These are phyloP conservation scores for Colletotrichum plurivorum DNA, from an alignment of 2,329 filamentous ascomycete genomes.

Conservation along the genomic window DNA sequence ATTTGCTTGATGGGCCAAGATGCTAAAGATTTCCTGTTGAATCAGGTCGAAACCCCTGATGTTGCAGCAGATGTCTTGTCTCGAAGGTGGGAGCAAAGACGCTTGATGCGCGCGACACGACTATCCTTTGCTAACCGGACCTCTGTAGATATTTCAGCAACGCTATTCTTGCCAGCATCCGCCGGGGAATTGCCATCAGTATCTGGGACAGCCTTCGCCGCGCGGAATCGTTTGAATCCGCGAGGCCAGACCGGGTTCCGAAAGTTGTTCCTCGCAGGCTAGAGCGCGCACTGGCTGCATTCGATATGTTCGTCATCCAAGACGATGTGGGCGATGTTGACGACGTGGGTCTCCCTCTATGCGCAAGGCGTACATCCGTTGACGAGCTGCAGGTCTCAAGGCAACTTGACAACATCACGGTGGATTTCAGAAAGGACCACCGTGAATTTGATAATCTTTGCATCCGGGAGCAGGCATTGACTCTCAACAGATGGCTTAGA, in stretches of 20 bases:
- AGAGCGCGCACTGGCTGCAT: conserved; percentile 83
- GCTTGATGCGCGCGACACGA: neutral
- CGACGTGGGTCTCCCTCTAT: conserved; percentile 65
- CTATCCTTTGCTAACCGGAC: neutral
- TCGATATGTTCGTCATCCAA: conserved; percentile 90
- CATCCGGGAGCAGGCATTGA: conserved; percentile 76
- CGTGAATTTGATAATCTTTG: conserved; percentile 69
- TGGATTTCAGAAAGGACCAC: conserved; percentile 66
- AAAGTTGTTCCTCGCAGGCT: conserved; percentile 54
- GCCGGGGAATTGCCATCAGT: conserved; percentile 83
- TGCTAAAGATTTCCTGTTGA: conserved; percentile 85
- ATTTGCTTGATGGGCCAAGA: conserved; percentile 86
- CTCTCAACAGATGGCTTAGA: conserved; percentile 79
- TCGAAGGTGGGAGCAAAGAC: conserved; percentile 64
- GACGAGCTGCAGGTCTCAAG: conserved; percentile 64
- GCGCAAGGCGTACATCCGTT: conserved; percentile 32
- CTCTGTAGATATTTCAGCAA: conserved; percentile 78
- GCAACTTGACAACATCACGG: conserved; percentile 76
- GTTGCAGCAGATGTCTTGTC: conserved; percentile 82
- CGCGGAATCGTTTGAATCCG: conserved; percentile 44
- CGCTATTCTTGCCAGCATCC: conserved; percentile 82
- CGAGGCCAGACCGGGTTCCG: conserved; percentile 3
- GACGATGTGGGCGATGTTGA: conserved; percentile 81
- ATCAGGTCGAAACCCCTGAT: conserved; percentile 72
- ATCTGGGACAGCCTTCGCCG: conserved; percentile 74